A percentile compares a stretch with the other conserved stretches of the same genome.
phyloP scores from a whole-genome alignment of 2,329 filamentous ascomycete species.

The Ceratocystis albifundus region DNA sequence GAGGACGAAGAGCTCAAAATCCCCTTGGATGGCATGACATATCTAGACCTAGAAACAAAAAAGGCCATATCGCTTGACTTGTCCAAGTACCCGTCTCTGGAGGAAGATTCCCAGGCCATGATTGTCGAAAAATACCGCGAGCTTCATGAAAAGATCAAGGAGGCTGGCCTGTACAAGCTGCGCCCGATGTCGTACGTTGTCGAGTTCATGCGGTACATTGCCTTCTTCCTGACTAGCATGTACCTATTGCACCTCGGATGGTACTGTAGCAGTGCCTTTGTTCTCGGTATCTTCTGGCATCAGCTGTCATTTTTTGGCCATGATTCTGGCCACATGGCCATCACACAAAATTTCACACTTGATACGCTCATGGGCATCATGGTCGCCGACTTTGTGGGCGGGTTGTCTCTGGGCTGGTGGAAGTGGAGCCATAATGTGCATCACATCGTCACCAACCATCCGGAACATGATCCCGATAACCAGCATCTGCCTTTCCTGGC shows the following conservation, averaged over 20 bases:
- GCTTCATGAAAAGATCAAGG: constrained; percentile 58
- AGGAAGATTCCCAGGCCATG: constrained; percentile 57
- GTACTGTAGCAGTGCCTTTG: constrained; percentile 59
- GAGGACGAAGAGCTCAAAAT: constrained; percentile 37
- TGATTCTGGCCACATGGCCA: constrained; percentile 93
- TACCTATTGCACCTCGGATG: constrained; percentile 50
- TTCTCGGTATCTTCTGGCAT: constrained; percentile 80
- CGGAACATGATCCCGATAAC: constrained; percentile 93
- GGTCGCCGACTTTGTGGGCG: constrained; percentile 80
- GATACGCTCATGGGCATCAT: constrained; percentile 82
- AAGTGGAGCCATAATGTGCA: constrained; percentile 94
- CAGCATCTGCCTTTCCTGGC: constrained; percentile 84
- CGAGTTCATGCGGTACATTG: constrained; percentile 59
- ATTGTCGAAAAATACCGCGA: constrained; percentile 75
- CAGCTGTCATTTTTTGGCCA: constrained; percentile 89
- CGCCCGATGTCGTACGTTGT: constrained; percentile 68
- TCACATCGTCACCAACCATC: constrained; percentile 88
- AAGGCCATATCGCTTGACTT: constrained; percentile 64
- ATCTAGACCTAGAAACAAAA: constrained; percentile 61
- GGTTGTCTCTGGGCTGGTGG: constrained; percentile 91
- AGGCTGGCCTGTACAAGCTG: constrained; percentile 70
- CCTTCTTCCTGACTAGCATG: constrained; percentile 51
- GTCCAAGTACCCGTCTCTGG: constrained; percentile 67
- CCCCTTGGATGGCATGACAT: constrained; percentile 44
- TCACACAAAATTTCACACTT: constrained; percentile 76